A percentile compares a stretch with the other conserved stretches of the same genome.
phyloP scores from a whole-genome alignment of 495 filamentous ascomycete species.

The Penicillium silybi region DNA sequence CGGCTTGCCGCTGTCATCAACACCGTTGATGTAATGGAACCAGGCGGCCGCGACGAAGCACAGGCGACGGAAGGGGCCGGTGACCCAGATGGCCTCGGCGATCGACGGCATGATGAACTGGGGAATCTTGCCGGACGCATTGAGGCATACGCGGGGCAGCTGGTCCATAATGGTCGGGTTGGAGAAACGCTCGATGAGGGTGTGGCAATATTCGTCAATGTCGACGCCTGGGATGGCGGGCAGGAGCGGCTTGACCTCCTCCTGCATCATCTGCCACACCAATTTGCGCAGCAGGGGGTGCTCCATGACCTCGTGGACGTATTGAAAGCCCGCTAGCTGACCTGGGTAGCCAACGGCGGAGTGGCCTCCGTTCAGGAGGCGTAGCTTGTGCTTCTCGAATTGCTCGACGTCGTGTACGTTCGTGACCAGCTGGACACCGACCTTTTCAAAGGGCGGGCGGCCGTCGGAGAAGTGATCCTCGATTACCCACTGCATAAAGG shows the following conservation, averaged over 20 bases:
- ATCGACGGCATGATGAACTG: constrained; percentile 51
- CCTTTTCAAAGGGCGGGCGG: constrained; percentile 44
- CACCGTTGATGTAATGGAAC: constrained; percentile 43
- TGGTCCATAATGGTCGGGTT: constrained; percentile 48
- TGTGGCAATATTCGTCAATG: constrained; percentile 44
- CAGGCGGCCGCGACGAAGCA: constrained; percentile 44
- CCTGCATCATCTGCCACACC: constrained; percentile 46
- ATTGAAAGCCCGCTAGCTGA: constrained; percentile 43
- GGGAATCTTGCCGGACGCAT: constrained; percentile 47
- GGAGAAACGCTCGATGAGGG: constrained; percentile 46
- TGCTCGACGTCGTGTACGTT: constrained; percentile 43
- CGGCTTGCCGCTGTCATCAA: constrained; percentile 37
- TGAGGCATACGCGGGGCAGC: constrained; percentile 42
- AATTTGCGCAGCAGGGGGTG: constrained; percentile 38
- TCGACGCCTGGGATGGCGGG: constrained; percentile 42
- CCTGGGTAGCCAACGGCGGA: constrained; percentile 43
- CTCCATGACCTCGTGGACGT: constrained; percentile 47
- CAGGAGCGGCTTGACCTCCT: constrained; percentile 47
- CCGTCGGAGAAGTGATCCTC: constrained; percentile 47
- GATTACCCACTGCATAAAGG: constrained; percentile 49
- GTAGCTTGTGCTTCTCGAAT: constrained; percentile 50
- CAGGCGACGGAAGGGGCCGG: constrained; percentile 41
- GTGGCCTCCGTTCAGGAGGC: constrained; percentile 46
- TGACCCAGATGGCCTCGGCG: constrained; percentile 44
- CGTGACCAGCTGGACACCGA: constrained; percentile 44